Conservation (phyloP, 306 rosid genomes). For the Alnus glutinosa region DNA sequence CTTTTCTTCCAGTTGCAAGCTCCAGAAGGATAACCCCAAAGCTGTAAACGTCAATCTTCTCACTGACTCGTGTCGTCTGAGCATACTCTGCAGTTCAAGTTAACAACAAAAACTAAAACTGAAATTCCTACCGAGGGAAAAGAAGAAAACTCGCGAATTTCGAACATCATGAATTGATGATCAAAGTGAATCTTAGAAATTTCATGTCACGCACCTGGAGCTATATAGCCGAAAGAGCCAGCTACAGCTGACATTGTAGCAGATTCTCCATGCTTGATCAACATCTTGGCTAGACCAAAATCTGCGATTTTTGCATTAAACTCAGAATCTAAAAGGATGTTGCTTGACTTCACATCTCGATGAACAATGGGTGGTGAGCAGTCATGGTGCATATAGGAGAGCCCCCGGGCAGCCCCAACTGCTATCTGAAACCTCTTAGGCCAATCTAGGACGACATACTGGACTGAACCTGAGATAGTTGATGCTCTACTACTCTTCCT, state of each 20-base stretch:
- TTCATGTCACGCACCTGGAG: slow-evolving; percentile 65
- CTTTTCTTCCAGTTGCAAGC: no score
- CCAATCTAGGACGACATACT: slow-evolving; percentile 51
- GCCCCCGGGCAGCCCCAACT: slow-evolving; percentile 72
- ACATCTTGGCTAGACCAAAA: slow-evolving; percentile 79
- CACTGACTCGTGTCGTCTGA: slow-evolving; percentile 56
- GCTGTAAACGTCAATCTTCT: slow-evolving; percentile 77
- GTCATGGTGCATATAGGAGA: slow-evolving; percentile 77
- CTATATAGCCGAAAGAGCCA: slow-evolving; percentile 88
- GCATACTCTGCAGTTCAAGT: slow-evolving; percentile 55
- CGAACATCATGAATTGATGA: no score
- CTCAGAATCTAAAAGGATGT: slow-evolving; percentile 69
- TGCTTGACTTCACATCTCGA: slow-evolving; percentile 79
- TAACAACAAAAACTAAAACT: background rate
- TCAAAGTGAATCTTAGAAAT: background rate
- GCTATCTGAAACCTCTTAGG: slow-evolving; percentile 70
- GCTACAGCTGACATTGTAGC: slow-evolving; percentile 52
- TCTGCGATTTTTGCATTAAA: slow-evolving; percentile 84
- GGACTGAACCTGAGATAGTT: slow-evolving; percentile 29
- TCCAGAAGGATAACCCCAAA: slow-evolving; percentile 16
- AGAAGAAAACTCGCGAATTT: background rate
- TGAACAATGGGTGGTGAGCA: slow-evolving; percentile 34
- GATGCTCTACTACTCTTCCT: slow-evolving; percentile 35
- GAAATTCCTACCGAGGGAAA: no score
- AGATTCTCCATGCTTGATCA: slow-evolving; percentile 66